A percentile compares a stretch with the other conserved stretches of the same genome.
Evolutionary conservation across 148 eudicot species (phyloP).

Genomic region (Chenopodium formosanum): DNA sequence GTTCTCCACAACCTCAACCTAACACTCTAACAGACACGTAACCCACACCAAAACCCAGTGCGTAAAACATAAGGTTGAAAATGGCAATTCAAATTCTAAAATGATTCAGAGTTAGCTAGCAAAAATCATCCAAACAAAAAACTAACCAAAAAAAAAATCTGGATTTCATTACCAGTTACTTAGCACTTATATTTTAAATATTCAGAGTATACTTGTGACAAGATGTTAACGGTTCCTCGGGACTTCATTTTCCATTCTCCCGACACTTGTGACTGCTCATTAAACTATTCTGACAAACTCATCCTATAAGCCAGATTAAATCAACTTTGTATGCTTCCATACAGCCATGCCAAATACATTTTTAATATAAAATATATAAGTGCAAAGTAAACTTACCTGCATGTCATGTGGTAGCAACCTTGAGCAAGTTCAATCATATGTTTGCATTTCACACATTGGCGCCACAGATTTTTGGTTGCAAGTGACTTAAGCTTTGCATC

Average conservation of each 20-base stretch:
- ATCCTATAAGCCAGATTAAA: background rate
- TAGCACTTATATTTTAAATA: no score
- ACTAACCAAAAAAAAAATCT: no score
- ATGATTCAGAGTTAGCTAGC: no score
- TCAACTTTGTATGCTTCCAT: background rate
- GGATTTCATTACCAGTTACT: no score
- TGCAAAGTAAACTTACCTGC: conserved; percentile 52
- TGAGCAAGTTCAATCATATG: conserved; percentile 76
- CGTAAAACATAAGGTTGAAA: no score
- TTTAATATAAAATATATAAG: background rate
- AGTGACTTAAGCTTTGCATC: conserved; percentile 57
- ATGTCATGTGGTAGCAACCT: conserved; percentile 90
- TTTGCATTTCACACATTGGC: conserved; percentile 76
- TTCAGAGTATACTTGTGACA: background rate
- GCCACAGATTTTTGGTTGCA: conserved; percentile 61
- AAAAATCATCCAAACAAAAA: no score
- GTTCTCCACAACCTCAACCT: no score
- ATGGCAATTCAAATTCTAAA: no score
- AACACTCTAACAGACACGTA: no score
- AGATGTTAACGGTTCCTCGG: background rate
- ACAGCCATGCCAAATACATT: background rate
- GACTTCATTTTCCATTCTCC: background rate
- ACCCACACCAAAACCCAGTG: no score
- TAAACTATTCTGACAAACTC: background rate
- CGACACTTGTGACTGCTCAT: background rate